Evolutionary conservation across 495 filamentous ascomycete species (phyloP).

Genomic region (Tuber calosporum): DNA sequence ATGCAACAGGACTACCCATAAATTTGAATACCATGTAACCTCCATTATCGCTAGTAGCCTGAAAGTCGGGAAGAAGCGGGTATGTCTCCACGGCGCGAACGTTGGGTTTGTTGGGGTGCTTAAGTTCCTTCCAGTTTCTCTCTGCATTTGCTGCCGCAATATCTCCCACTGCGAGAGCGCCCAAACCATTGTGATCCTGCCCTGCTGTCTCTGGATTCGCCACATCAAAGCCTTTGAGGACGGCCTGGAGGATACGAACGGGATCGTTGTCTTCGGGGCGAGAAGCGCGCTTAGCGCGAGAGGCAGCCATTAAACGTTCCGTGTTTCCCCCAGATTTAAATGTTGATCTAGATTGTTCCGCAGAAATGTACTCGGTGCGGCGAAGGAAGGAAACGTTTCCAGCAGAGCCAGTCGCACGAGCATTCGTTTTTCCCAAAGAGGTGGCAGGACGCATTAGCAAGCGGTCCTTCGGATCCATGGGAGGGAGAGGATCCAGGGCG

Average conservation of each 20-base stretch:
- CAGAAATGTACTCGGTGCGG: slow-evolving; percentile 90
- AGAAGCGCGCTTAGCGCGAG: slow-evolving; percentile 46
- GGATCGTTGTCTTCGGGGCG: slow-evolving; percentile 67
- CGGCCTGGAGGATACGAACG: slow-evolving; percentile 68
- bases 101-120: slow-evolving; percentile 75
- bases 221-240: slow-evolving; percentile 77
- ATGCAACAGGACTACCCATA: slow-evolving; percentile 64
- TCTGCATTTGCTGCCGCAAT: slow-evolving; percentile 52
- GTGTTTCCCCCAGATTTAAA: slow-evolving; percentile 41
- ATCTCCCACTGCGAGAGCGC: slow-evolving; percentile 51
- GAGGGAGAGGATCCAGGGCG: slow-evolving; percentile 59
- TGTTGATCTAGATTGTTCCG: slow-evolving; percentile 50
- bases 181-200: slow-evolving; percentile 44
- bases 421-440: slow-evolving; percentile 68
- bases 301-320: slow-evolving; percentile 41
- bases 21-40: slow-evolving; percentile 87
- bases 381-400: slow-evolving; percentile 79
- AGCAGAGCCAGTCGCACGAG: slow-evolving; percentile 53
- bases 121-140: slow-evolving; percentile 64
- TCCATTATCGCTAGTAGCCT: slow-evolving; percentile 77
- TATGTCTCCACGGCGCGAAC: slow-evolving; percentile 70
- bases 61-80: slow-evolving; percentile 79
- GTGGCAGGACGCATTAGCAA: slow-evolving; percentile 70
- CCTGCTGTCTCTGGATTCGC: slow-evolving; percentile 64
- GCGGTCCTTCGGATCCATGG: slow-evolving; percentile 72